Base-by-base conservation (phyloP, 2,329 filamentous ascomycete genomes). In the Sarocladium kiliense region DNA sequence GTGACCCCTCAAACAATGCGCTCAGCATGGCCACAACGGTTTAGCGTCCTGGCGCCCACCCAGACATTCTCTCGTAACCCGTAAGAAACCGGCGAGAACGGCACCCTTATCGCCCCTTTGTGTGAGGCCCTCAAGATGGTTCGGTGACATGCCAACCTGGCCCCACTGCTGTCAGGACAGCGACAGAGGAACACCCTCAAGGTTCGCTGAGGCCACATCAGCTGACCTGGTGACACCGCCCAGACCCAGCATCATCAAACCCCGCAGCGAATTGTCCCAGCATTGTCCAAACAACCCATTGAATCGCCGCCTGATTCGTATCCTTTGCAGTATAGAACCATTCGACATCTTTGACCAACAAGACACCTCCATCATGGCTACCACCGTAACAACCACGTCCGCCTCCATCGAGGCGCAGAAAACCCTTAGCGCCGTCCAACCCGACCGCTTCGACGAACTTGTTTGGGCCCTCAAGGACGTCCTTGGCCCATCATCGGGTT, bases 401-500 rank as follows among this genome's bases (percentile, higher is more conserved):
- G 56, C 60, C 44, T 57, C 63, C 41, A 58, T 11, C 47, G 47
- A 25, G 18, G n/a, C 21, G 47, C 34, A 36, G 27, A 60, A 62
- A 54, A 61, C 58, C 32, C 59, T 65, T 53, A 66, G 58, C 9
- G 57, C 55, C 27, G 61, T 58, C 37, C 62, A 70, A 14, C 60
- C 64, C 53, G 73, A 80, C 62, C 68, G 70, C 12, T 94, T 95
- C 67, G 81, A 91, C 36, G 70, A 76, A 54, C 84, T 96, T 45
- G 88, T 95, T 55, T 66, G 80, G 57, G 82, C 83, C n/a, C 81
- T 96, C 62, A 91, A 87, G 64, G 74, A 80, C 55, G 84, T 83
- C 23, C 80, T 97, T 4, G 91, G 91, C 2, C 87, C 89, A 3
- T 89, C 85, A 56, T 94, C 88, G 12, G 91, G 91, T 2, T 79